A percentile compares a stretch with the other conserved stretches of the same genome.
phyloP scores from a whole-genome alignment of 371 early-diverging fungal genomes.

The Chytridiales sp. region DNA sequence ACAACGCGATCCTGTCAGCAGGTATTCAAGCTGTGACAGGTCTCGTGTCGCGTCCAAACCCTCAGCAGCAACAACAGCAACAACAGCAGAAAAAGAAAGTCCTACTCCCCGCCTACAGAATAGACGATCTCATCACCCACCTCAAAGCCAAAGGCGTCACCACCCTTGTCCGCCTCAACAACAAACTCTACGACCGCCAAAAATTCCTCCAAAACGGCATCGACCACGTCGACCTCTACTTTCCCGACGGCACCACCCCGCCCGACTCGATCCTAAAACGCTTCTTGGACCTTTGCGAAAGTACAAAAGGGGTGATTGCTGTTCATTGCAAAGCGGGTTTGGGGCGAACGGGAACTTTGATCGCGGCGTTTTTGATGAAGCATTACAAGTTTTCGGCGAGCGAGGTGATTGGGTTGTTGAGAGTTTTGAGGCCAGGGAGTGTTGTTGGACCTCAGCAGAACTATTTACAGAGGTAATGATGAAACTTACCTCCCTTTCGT shows the following conservation, averaged over 20 bases:
- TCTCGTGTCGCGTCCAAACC: neutral
- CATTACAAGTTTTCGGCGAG: constrained; percentile 58
- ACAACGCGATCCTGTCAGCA: neutral
- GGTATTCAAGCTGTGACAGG: neutral
- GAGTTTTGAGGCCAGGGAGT: constrained; percentile 62
- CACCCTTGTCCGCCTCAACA: constrained; percentile 59
- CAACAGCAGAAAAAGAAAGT: constrained; percentile 18
- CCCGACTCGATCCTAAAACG: constrained; percentile 53
- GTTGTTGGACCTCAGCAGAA: constrained; percentile 72
- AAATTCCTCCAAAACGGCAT: constrained; percentile 54
- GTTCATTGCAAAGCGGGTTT: constrained; percentile 80
- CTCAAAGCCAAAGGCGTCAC: constrained; percentile 40
- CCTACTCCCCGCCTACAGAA: constrained; percentile 37
- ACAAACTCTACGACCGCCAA: constrained; percentile 55
- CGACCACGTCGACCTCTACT: constrained; percentile 60
- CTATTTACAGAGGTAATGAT: constrained; percentile 50
- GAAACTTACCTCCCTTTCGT: neutral
- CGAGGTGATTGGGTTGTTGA: constrained; percentile 57
- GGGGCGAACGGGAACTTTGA: constrained; percentile 74
- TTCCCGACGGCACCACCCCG: constrained; percentile 65
- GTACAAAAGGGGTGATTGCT: constrained; percentile 50
- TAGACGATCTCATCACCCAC: constrained; percentile 40
- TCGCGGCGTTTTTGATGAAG: constrained; percentile 65
- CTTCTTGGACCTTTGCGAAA: constrained; percentile 59
- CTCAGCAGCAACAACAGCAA: neutral